phyloP scores from a whole-genome alignment of 306 rosid genomes.

The Lotus japonicus region DNA sequence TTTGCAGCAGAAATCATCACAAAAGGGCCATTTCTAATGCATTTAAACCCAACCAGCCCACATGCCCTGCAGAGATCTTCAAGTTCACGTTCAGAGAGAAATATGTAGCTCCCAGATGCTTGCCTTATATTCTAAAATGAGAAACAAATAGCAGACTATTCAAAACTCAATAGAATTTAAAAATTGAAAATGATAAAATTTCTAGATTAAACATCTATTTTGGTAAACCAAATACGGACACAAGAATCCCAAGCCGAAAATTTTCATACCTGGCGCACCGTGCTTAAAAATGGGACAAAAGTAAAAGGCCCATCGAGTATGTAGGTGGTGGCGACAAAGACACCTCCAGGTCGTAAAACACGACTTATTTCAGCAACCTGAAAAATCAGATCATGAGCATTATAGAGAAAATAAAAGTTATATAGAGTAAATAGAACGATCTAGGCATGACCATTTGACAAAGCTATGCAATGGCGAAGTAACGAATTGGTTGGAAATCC shows the following conservation, averaged over 20 bases:
- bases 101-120: conserved; percentile 42
- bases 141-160: not conserved
- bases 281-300: conserved; percentile 48
- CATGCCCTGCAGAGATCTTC: conserved; percentile 76
- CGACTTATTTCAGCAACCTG: conserved; percentile 93
- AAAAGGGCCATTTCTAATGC: conserved; percentile 59
- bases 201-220: not conserved
- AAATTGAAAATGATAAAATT: not conserved
- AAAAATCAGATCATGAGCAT: not conserved
- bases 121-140: conserved; percentile 39
- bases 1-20: conserved; percentile 83
- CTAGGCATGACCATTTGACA: not conserved
- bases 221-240: not conserved
- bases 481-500: not conserved
- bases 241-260: not conserved
- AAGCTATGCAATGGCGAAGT: conserved; percentile 7
- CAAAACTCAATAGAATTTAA: not conserved
- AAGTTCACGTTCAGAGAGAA: conserved; percentile 61
- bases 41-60: conserved; percentile 55
- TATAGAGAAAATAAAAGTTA: not conserved
- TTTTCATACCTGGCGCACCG: conserved; percentile 47
- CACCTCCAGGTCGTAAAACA: conserved; percentile 83
- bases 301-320: conserved; percentile 62
- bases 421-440: not conserved
- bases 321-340: conserved; percentile 78